Evolutionary conservation across 768 basidiomycete genomes (phyloP).

Genomic region (Tulasnella sp.): DNA sequence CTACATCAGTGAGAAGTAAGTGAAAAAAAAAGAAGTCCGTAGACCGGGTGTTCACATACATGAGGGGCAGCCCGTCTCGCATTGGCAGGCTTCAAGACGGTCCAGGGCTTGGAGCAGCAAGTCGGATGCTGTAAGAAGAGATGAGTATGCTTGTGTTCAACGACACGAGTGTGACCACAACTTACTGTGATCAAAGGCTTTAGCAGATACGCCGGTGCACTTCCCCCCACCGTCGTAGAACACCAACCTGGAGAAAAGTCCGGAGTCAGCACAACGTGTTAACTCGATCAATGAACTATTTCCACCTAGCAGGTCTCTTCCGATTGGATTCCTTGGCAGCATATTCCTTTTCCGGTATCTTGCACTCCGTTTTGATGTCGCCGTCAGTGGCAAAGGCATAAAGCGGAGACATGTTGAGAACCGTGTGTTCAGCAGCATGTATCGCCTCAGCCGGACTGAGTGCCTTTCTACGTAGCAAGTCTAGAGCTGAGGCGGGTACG

Average conservation of each 20-base stretch:
- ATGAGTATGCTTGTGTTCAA: background rate
- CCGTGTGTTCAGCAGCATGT: slow-evolving; percentile 74
- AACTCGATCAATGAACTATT: background rate
- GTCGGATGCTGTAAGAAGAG: slow-evolving; percentile 33
- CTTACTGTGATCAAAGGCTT: slow-evolving; percentile 73
- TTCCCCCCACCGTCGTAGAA: slow-evolving; percentile 67
- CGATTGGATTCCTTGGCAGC: slow-evolving; percentile 38
- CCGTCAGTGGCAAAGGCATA: slow-evolving; percentile 46
- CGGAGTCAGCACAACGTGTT: background rate
- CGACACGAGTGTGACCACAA: too few species aligned
- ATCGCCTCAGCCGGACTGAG: slow-evolving; percentile 69
- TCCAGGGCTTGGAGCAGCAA: slow-evolving; percentile 49
- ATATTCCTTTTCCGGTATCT: slow-evolving; percentile 64
- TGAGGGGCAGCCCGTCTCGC: slow-evolving; percentile 53
- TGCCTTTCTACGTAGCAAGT: slow-evolving; percentile 40
- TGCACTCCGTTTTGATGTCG: slow-evolving; percentile 76
- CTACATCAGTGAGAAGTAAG: slow-evolving; percentile 28
- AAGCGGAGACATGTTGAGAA: slow-evolving; percentile 46
- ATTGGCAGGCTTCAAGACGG: slow-evolving; percentile 48
- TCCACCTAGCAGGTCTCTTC: slow-evolving; percentile 58
- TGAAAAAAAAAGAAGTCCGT: background rate
- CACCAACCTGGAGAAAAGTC: slow-evolving; percentile 50
- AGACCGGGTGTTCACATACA: slow-evolving; percentile 37
- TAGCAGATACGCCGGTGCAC: slow-evolving; percentile 59
- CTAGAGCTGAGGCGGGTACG: slow-evolving; percentile 42